These are phyloP conservation scores for Arxiozyma telluris DNA, from an alignment of 1,139 yeast species.

Conservation along the genomic window DNA sequence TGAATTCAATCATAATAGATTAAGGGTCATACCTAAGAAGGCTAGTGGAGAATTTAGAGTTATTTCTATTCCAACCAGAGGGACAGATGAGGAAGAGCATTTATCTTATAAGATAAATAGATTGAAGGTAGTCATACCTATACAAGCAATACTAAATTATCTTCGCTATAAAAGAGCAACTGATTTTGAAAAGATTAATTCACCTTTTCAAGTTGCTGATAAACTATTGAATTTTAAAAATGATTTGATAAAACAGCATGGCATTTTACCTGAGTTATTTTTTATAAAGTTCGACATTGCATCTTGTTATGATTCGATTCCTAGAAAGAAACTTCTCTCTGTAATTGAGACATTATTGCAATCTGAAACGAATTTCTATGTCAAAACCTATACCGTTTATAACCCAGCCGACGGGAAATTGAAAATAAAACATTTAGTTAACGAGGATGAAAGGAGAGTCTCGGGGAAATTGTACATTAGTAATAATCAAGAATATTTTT, in stretches of 20 bases:
- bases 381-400: slow-evolving; percentile 16
- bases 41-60: slow-evolving; percentile 44
- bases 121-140: slow-evolving; percentile 33
- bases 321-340: slow-evolving; percentile 40
- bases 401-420: slow-evolving; percentile 15
- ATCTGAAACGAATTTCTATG: slow-evolving; percentile 15
- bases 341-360: slow-evolving; percentile 16
- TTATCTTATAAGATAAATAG: slow-evolving; percentile 27
- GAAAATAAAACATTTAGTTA: slow-evolving; percentile 14
- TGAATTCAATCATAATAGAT: slow-evolving; percentile 30
- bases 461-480: slow-evolving; percentile 16
- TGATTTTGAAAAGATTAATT: slow-evolving; percentile 22
- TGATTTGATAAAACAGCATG: slow-evolving; percentile 14
- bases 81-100: slow-evolving; percentile 24
- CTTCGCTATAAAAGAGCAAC: slow-evolving; percentile 22
- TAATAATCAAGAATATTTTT: slow-evolving; percentile 15
- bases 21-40: slow-evolving; percentile 48
- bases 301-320: slow-evolving; percentile 71
- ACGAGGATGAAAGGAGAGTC: slow-evolving; percentile 12
- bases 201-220: slow-evolving; percentile 32
- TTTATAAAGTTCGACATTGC: slow-evolving; percentile 69
- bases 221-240: slow-evolving; percentile 30
- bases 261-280: slow-evolving; percentile 35
- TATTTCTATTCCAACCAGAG: slow-evolving; percentile 46
- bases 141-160: slow-evolving; percentile 30